Percentiles rank a stretch among this genome's conserved stretches.
Conservation (phyloP, 306 rosid species). For the Crotalaria pallida region DNA sequence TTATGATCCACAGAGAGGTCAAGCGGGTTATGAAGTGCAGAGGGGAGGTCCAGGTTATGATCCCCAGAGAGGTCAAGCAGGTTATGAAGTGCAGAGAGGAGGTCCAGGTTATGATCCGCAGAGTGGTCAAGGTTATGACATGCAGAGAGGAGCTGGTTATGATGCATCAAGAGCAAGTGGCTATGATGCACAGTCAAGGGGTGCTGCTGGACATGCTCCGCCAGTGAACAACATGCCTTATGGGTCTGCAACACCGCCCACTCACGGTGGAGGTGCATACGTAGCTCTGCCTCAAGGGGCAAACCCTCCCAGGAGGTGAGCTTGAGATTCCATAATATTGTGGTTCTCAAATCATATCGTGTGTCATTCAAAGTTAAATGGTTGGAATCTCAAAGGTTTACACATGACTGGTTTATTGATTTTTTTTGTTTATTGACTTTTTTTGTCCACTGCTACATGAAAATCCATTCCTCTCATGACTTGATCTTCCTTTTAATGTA, state of each 20-base stretch:
- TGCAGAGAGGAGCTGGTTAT: slow-evolving; percentile 30
- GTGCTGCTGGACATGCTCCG: slow-evolving; percentile 46
- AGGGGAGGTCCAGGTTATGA: slow-evolving; percentile 12
- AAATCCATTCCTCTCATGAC: not conserved
- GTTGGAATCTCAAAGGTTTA: not conserved
- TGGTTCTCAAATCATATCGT: not conserved
- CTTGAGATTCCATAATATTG: not conserved
- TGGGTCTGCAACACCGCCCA: slow-evolving; percentile 66
- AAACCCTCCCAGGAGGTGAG: slow-evolving; percentile 67
- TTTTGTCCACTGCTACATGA: not conserved
- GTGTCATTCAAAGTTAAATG: not conserved
- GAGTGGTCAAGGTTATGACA: slow-evolving; percentile 27
- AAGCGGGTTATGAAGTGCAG: slow-evolving; percentile 21
- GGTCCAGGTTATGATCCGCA: slow-evolving; percentile 28
- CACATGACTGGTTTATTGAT: not conserved
- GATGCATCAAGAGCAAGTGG: slow-evolving; percentile 34
- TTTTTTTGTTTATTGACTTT: no score
- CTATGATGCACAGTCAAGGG: slow-evolving; percentile 57
- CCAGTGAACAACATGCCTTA: slow-evolving; percentile 46
- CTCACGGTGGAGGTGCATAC: slow-evolving; percentile 45
- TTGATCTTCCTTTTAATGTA: not conserved
- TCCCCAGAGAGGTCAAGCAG: no score
- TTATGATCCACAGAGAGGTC: slow-evolving; percentile 35
- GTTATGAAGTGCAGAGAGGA: no score
- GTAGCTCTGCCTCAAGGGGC: slow-evolving; percentile 57